phyloP scores from a whole-genome alignment of 2,329 filamentous ascomycete species.

The Albophoma yamanashiensis region DNA sequence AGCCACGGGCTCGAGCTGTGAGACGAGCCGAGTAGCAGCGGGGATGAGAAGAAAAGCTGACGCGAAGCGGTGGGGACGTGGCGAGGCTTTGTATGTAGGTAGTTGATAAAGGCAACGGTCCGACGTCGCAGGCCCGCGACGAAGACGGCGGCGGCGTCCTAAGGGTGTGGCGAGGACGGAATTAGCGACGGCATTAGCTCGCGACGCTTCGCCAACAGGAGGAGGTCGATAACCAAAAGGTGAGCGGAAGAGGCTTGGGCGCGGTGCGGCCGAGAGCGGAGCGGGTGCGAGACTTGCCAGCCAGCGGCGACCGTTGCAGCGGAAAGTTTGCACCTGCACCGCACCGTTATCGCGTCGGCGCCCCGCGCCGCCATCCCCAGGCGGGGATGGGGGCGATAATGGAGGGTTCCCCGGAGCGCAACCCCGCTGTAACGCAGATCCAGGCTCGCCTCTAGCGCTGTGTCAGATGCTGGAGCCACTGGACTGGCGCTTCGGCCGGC shows the following conservation, averaged over 20 bases:
- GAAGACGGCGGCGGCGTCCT: conserved; percentile 3
- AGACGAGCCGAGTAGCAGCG: background rate
- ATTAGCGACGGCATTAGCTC: background rate
- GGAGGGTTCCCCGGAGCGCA: background rate
- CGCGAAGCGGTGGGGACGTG: background rate
- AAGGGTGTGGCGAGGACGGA: conserved; percentile 1
- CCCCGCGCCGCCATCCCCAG: background rate
- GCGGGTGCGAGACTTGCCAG: background rate
- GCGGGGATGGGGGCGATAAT: no score
- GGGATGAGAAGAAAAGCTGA: background rate
- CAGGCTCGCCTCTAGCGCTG: background rate
- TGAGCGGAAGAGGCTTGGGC: background rate
- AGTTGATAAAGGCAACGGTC: background rate
- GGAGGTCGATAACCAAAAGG: background rate
- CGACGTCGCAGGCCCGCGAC: background rate
- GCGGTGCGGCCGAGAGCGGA: background rate
- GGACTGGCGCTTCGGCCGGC: conserved; percentile 16
- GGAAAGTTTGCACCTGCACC: background rate
- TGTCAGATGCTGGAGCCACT: background rate
- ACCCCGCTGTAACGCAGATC: background rate
- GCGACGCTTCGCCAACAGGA: background rate
- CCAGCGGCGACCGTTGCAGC: background rate
- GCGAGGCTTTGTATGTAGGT: background rate
- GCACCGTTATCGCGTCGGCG: background rate
- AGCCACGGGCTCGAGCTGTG: background rate